Conservation (phyloP, 768 basidiomycete species). For the Hypholoma fasciculare region DNA sequence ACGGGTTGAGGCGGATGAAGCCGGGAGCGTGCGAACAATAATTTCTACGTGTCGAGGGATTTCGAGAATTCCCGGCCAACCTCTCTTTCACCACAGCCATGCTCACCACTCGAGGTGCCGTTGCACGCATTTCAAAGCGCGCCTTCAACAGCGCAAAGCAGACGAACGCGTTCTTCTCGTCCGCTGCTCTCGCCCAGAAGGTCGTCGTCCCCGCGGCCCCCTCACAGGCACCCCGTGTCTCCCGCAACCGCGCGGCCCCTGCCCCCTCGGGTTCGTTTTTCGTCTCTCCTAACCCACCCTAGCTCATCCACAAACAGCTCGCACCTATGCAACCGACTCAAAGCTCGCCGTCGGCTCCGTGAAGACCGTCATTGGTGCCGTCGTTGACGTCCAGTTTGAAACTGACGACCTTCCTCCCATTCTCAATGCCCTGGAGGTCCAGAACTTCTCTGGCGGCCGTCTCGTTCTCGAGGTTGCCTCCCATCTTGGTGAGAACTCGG, state of each 20-base stretch:
- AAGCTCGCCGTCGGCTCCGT: slow-evolving; percentile 73
- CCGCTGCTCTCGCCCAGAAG: slow-evolving; percentile 60
- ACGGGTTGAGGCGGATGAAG: slow-evolving; percentile 35
- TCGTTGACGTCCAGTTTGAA: slow-evolving; percentile 99
- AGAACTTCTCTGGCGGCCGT: slow-evolving; percentile 90
- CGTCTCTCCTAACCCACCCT: slow-evolving; percentile 16
- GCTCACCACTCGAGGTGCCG: slow-evolving; percentile 85
- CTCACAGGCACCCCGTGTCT: slow-evolving; percentile 49
- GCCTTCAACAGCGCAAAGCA: slow-evolving; percentile 74
- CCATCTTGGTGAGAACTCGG: slow-evolving; percentile 98
- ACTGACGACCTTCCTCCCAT: slow-evolving; percentile 94
- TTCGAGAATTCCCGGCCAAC: slow-evolving; percentile 23
- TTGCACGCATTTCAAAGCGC: slow-evolving; percentile 86
- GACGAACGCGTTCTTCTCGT: slow-evolving; percentile 80
- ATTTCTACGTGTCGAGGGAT: slow-evolving; percentile 47
- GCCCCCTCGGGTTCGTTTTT: slow-evolving; percentile 48
- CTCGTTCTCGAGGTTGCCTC: slow-evolving; percentile 99
- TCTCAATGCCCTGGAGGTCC: slow-evolving; percentile 98
- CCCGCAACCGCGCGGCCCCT: slow-evolving; percentile 40
- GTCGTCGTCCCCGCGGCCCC: slow-evolving; percentile 50
- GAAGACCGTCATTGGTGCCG: slow-evolving; percentile 99
- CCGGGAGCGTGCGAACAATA: slow-evolving; percentile 50
- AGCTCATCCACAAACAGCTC: slow-evolving; percentile 45
- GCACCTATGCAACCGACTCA: slow-evolving; percentile 91
- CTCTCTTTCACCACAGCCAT: slow-evolving; percentile 48